Conservation (phyloP, 2,329 filamentous ascomycete species). For the Pseudogymnoascus sp. region DNA sequence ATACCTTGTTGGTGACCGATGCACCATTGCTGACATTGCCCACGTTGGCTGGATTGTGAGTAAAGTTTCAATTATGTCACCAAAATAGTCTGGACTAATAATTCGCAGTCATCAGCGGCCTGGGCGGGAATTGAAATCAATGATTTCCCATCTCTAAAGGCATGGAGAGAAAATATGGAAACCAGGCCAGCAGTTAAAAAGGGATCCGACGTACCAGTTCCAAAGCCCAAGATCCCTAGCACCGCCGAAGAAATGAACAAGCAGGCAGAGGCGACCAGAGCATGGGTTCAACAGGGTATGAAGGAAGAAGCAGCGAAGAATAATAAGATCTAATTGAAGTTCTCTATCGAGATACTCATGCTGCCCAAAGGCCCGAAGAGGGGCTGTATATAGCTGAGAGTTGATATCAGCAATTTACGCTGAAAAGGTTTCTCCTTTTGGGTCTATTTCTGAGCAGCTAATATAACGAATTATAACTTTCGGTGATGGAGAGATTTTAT, state of each 20-base stretch:
- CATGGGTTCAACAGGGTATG: conserved; percentile 65
- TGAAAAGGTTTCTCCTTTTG: not conserved
- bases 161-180: conserved; percentile 67
- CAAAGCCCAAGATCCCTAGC: conserved; percentile 42
- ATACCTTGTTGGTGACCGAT: conserved; percentile 59
- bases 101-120: conserved; percentile 29
- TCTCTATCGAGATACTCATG: too few species aligned
- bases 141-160: conserved; percentile 67
- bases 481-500: too few species aligned
- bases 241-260: conserved; percentile 48
- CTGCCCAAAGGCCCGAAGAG: too few species aligned
- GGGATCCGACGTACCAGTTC: conserved; percentile 64
- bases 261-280: conserved; percentile 42
- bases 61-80: conserved; percentile 14
- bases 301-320: conserved; percentile 49
- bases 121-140: conserved; percentile 63
- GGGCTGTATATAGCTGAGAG: too few species aligned
- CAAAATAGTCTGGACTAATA: not conserved
- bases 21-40: conserved; percentile 71
- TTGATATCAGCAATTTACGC: too few species aligned
- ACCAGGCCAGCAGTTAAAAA: conserved; percentile 65
- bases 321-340: not conserved
- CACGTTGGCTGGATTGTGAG: conserved; percentile 71
- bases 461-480: too few species aligned
- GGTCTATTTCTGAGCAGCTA: too few species aligned